Evolutionary conservation across 2,329 filamentous ascomycete genomes (phyloP).

Genomic region (Macrophomina pseudophaseolina): DNA sequence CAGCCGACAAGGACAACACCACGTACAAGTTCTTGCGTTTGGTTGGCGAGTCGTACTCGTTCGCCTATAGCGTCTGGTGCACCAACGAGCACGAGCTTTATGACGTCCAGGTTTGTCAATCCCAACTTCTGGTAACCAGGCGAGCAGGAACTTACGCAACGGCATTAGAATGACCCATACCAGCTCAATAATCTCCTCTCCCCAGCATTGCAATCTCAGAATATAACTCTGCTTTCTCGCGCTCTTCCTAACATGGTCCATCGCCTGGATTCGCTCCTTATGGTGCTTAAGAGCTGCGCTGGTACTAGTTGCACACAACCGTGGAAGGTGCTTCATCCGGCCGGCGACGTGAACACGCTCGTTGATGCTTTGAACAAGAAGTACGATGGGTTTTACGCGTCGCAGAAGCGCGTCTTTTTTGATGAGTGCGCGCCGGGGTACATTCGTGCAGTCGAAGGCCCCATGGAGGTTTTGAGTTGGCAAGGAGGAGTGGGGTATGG

Average conservation of each 20-base stretch:
- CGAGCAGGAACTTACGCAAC: neutral
- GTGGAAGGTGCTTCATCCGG: slow-evolving; percentile 63
- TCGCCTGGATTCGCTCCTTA: slow-evolving; percentile 60
- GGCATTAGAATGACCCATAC: slow-evolving; percentile 47
- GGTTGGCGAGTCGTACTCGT: slow-evolving; percentile 59
- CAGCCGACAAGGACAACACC: slow-evolving; percentile 47
- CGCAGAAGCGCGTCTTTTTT: slow-evolving; percentile 58
- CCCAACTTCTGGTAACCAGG: neutral
- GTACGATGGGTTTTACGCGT: slow-evolving; percentile 61
- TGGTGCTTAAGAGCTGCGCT: slow-evolving; percentile 67
- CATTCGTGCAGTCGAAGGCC: slow-evolving; percentile 60
- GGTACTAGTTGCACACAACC: slow-evolving; percentile 59
- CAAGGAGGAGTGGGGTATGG: neutral
- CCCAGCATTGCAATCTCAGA: slow-evolving; percentile 10
- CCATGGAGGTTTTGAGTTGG: neutral
- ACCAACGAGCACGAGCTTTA: slow-evolving; percentile 71
- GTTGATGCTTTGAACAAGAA: slow-evolving; percentile 54
- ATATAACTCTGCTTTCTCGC: slow-evolving; percentile 27
- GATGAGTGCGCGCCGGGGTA: slow-evolving; percentile 62
- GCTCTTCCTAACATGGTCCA: slow-evolving; percentile 29
- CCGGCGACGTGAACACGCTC: slow-evolving; percentile 57
- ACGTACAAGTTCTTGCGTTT: slow-evolving; percentile 68
- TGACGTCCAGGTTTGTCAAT: slow-evolving; percentile 58
- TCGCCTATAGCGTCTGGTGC: slow-evolving; percentile 74
- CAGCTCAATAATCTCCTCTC: slow-evolving; percentile 45